These are phyloP conservation scores for Botryotinia calthae DNA, from an alignment of 2,329 filamentous ascomycete species.

Conservation along the genomic window DNA sequence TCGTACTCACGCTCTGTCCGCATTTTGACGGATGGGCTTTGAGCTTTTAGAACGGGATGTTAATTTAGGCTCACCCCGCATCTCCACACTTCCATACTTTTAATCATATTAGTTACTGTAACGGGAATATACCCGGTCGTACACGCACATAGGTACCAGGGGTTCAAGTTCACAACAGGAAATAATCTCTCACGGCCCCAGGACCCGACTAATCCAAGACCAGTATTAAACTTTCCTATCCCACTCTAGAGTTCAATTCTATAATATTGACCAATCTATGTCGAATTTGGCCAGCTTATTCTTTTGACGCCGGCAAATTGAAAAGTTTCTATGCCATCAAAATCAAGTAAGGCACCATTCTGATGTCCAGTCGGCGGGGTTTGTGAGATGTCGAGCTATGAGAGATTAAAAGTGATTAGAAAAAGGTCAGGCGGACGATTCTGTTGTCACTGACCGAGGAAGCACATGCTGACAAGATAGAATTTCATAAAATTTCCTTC, in stretches of 20 bases:
- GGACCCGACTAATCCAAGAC: neutral
- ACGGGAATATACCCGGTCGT: neutral
- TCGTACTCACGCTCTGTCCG: neutral
- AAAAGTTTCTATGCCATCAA: neutral
- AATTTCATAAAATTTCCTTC: neutral
- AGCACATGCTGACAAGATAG: neutral
- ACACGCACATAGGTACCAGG: constrained; percentile 3
- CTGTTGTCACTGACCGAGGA: neutral
- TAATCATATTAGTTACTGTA: neutral
- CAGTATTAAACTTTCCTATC: neutral
- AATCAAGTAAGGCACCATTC: neutral
- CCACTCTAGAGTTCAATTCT: neutral
- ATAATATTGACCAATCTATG: neutral
- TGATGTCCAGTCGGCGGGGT: neutral
- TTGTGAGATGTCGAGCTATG: neutral
- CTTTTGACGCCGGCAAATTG: neutral
- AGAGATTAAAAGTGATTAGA: neutral
- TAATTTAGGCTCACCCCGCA: neutral
- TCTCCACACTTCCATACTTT: neutral
- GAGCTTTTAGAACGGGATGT: neutral
- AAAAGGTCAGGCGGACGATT: neutral
- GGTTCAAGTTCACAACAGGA: neutral
- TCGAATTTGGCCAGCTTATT: neutral
- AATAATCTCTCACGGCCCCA: neutral
- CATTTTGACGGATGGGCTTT: neutral